Evolutionary conservation across 495 filamentous ascomycete species (phyloP), one percentile per base, ranked within the genome.

Genomic region (Aspergillus saccharolyticus): DNA sequence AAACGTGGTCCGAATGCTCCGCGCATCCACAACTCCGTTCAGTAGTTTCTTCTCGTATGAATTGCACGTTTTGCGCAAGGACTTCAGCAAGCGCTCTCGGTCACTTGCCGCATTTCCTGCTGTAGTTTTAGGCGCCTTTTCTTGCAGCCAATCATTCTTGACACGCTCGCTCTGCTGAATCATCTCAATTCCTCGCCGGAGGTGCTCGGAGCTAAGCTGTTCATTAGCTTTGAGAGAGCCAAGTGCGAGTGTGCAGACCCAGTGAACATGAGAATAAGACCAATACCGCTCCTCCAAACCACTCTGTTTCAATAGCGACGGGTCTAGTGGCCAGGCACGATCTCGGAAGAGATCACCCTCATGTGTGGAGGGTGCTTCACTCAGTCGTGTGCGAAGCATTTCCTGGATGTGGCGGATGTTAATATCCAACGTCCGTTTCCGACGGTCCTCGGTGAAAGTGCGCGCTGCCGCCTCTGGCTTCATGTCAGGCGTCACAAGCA

Each of bases 1-100:
- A 56, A 97, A 98, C 2, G 89, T 93, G 0, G 89, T 95, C 50
- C 84, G 85, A 51, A 98, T 89, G 56, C 87, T 87, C 28, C 84
- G 75, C 9, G 90, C 83, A 65, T 96, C 83, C 22, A 95, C 82
- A 1, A 97, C 84, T 12, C 94, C 91, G 42, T 82, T 83, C 18
- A 96, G 70, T 2, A 98, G 77, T 58, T 85, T 86, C 70, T 91
- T 91, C 71, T 97, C 94, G 63, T 96, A 82, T 6, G 78, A 68
- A 57, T 85, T 89, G 64, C 82, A 84, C 0, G 70, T 79, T 55
- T 83, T 84, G 48, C 76, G 74, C 24, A 83, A 61, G 12, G 73
- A 71, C 28, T 58, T 65, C 1, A 76, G 50, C 16, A 74, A 44
- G 20, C 66, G 70, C 48, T 77, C 74, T 24, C 72, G 66, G 50